Evolutionary conservation across 352 stramenopile genomes (phyloP), one percentile per base, ranked within the genome.

Genomic region (Phytopythium litorale): DNA sequence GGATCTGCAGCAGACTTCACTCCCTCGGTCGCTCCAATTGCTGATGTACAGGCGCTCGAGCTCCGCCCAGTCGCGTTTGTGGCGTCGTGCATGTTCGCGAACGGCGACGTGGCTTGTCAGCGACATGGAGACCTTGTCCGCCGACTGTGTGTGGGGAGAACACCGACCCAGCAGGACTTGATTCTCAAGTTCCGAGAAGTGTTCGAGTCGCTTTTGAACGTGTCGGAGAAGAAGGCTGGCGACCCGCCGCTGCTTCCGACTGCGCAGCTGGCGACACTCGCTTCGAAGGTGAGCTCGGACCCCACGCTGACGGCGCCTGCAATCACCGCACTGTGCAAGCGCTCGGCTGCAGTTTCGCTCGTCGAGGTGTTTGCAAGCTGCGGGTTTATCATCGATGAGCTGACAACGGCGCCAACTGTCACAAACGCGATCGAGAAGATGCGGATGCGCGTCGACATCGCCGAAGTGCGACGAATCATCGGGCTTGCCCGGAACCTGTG

Each of bases 371-470:
- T 72, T 46, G 75, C 62, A 5, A 74, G 56, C n/a, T 91, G 79
- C 40, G 81, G 81, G 0, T 87, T 86, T 48, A 64, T 86, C 3
- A 89, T 91, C 23, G 81, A 91, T n/a, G 82, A 88, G 25, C 40
- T 91, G 2, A 83, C 73, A 0, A 63, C 78, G 7, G 73, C 75
- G 1, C 78, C 79, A 6, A 89, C 79, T 15, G 68, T 89, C 21
- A 53, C 49, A 12, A 89, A 87, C 42, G 79, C 74, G 0, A 73
- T 91, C 25, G 76, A 84, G 18, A 86, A 74, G 48, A 62, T 91
- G 66, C 57, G 71, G 11, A 68, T 89, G 43, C 76, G 81, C 9
- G 62, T 77, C 0, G 80, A 91, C 4, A 59, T 76, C 5, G 57
- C 64, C 2, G 78, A 87, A 23, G 76, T 88, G 6, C 76, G 82